These are phyloP conservation scores for Aureobasidium subglaciale DNA, from an alignment of 2,329 filamentous ascomycete species.

Conservation along the genomic window DNA sequence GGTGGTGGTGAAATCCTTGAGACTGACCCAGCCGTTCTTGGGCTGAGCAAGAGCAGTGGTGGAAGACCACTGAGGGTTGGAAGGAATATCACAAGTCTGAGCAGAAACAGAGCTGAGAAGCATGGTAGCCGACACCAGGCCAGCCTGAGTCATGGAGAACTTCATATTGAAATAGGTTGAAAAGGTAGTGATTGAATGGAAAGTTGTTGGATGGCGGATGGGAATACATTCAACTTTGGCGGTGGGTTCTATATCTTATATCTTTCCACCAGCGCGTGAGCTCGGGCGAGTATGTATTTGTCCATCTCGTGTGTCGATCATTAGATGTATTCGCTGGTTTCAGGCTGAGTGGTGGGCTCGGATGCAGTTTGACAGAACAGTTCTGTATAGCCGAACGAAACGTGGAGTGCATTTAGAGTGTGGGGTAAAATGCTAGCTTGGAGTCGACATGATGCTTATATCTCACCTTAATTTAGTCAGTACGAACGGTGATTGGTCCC, in stretches of 20 bases:
- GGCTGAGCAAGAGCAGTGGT: conserved; percentile 46
- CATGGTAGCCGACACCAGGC: conserved; percentile 12
- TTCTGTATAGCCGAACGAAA: conserved; percentile 12
- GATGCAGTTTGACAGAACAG: background rate
- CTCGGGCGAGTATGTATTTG: background rate
- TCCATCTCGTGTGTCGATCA: background rate
- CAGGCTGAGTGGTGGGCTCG: conserved; percentile 10
- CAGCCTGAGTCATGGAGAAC: conserved; percentile 12
- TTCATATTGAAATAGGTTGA: conserved; percentile 13
- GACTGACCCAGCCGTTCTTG: conserved; percentile 46
- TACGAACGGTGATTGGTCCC: background rate
- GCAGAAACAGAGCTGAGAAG: conserved; percentile 15
- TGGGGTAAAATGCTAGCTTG: conserved; percentile 3
- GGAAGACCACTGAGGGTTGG: conserved; percentile 51
- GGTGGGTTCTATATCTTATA: background rate
- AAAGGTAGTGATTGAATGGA: conserved; percentile 8
- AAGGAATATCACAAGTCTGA: conserved; percentile 44
- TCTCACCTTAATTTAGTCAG: background rate
- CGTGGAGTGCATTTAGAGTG: conserved; percentile 7
- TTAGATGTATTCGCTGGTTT: conserved; percentile 2
- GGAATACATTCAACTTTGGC: background rate
- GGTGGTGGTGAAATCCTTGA: conserved; percentile 57
- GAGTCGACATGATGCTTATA: conserved; percentile 8
- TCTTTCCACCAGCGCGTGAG: background rate
- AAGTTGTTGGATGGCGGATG: conserved; percentile 1